phyloP scores from a whole-genome alignment of 1,139 yeast species.

The Pichia norvegensis region DNA sequence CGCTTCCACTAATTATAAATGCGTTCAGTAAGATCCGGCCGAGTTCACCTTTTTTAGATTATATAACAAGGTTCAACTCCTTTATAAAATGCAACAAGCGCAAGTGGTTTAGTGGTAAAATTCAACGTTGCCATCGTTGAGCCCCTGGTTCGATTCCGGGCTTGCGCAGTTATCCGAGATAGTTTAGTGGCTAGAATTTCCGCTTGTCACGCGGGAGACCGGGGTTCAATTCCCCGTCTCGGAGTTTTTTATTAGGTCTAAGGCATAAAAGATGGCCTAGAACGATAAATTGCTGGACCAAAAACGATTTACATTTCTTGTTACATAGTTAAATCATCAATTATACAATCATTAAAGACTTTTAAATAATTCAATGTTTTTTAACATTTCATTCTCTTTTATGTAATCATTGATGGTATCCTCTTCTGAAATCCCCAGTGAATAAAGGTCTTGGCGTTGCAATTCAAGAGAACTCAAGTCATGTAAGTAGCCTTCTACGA shows the following conservation, averaged over 20 bases:
- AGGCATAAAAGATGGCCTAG: too few relatives aligned
- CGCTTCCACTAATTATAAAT: too few relatives aligned
- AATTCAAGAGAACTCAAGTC: not conserved
- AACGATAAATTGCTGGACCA: too few relatives aligned
- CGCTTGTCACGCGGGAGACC: conserved; percentile 17
- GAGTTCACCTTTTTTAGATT: too few relatives aligned
- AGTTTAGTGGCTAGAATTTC: conserved; percentile 16
- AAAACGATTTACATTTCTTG: too few relatives aligned
- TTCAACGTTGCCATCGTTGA: conserved; percentile 17
- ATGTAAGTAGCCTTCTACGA: not conserved
- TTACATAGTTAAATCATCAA: too few relatives aligned
- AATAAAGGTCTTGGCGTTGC: not conserved
- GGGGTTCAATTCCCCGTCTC: conserved; percentile 17
- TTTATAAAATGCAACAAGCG: not conserved
- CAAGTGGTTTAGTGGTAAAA: conserved; percentile 16
- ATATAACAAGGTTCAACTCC: not conserved
- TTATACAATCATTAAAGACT: too few relatives aligned
- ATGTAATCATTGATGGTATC: not conserved
- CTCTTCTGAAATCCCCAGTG: not conserved
- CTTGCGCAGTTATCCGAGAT: conserved; percentile 15
- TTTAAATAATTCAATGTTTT: not conserved
- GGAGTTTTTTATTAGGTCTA: conserved; percentile 6
- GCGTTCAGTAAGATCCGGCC: too few relatives aligned
- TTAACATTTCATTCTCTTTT: not conserved
- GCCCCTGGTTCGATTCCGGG: conserved; percentile 17